A percentile compares a stretch with the other conserved stretches of the same genome.
phyloP scores from a whole-genome alignment of 495 filamentous ascomycete species.

The Talaromyces thailandensis region DNA sequence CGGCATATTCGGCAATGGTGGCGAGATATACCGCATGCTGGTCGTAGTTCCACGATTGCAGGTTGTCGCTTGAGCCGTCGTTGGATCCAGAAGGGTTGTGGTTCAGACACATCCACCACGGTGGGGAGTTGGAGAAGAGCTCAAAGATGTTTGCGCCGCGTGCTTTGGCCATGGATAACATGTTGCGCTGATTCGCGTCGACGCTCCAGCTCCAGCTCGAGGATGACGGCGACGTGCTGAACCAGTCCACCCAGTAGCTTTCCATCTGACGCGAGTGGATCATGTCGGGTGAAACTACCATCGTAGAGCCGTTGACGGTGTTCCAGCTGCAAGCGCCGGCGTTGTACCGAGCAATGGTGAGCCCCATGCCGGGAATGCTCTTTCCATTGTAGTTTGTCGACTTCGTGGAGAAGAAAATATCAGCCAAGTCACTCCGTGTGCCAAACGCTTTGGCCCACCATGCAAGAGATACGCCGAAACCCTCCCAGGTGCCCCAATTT shows the following conservation, averaged over 20 bases:
- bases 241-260: constrained; percentile 21
- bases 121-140: constrained; percentile 30
- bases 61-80: constrained; percentile 15
- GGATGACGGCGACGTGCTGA: neutral
- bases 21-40: constrained; percentile 28
- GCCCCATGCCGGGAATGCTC: constrained; percentile 24
- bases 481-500: constrained; percentile 29
- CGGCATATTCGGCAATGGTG: constrained; percentile 26
- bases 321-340: constrained; percentile 25
- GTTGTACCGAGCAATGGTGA: constrained; percentile 31
- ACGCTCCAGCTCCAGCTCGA: constrained; percentile 1
- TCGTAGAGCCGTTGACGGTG: constrained; percentile 19
- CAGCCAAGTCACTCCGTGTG: constrained; percentile 21
- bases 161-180: constrained; percentile 22
- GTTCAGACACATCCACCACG: constrained; percentile 33
- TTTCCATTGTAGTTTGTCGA: constrained; percentile 12
- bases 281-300: constrained; percentile 25
- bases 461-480: constrained; percentile 29
- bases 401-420: constrained; percentile 23
- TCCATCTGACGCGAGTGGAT: constrained; percentile 23
- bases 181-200: constrained; percentile 8
- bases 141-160: constrained; percentile 24
- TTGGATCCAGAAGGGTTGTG: constrained; percentile 27
- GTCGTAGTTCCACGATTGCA: constrained; percentile 28
- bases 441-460: constrained; percentile 32